Percentiles rank a stretch among this genome's conserved stretches.
Conservation (phyloP, 345 rosid species). For the Geranium brycei region DNA sequence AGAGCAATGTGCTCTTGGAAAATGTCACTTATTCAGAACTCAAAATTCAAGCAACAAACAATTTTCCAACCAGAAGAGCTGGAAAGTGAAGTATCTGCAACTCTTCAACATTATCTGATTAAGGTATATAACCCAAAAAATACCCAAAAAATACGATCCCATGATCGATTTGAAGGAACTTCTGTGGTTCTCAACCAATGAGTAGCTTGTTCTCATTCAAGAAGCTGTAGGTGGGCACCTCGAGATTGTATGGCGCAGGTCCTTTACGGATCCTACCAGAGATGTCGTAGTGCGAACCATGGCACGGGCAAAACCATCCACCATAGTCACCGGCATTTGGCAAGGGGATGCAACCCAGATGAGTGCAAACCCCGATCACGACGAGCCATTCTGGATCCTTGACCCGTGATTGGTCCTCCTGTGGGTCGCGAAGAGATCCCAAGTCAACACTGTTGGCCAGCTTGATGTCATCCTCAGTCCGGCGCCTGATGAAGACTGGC, state of each 20-base stretch:
- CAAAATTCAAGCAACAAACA: too few species aligned
- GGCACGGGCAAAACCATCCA: constrained; percentile 98
- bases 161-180: neutral
- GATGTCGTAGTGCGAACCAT: constrained; percentile 86
- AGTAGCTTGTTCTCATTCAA: constrained; percentile 72
- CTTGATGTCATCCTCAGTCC: constrained; percentile 83
- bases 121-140: constrained; percentile 8
- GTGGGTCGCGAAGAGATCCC: constrained; percentile 75
- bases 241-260: constrained; percentile 86
- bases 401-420: constrained; percentile 59
- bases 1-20: too few species aligned
- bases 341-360: constrained; percentile 89
- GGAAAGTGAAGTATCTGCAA: neutral
- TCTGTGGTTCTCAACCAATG: constrained; percentile 45
- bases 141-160: constrained; percentile 3
- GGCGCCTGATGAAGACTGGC: constrained; percentile 85
- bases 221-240: constrained; percentile 85
- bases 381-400: constrained; percentile 91
- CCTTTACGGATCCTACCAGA: constrained; percentile 94
- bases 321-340: constrained; percentile 97
- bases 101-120: constrained; percentile 33
- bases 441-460: constrained; percentile 75
- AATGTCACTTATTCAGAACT: too few species aligned
- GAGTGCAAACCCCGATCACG: constrained; percentile 91
- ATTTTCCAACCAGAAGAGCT: too few species aligned